A percentile compares a stretch with the other conserved stretches of the same genome.
Conservation (phyloP, 495 filamentous ascomycete genomes). For the Copromyces sp. region DNA sequence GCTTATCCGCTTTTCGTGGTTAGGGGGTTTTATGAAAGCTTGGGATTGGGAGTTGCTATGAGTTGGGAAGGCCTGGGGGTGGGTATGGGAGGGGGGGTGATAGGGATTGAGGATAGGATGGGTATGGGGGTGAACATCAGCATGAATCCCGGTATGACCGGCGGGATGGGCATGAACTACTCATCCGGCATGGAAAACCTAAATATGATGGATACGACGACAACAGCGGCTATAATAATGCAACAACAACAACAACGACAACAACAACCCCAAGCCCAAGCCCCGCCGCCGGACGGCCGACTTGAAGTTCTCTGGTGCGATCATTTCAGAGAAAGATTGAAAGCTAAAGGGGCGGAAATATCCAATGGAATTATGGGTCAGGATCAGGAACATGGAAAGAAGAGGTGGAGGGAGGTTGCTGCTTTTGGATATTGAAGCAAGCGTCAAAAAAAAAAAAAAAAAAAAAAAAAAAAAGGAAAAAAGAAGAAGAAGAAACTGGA, state of each 20-base stretch:
- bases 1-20: conserved; percentile 25
- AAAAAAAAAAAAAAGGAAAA: neutral
- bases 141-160: neutral
- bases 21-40: conserved; percentile 20
- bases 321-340: conserved; percentile 20
- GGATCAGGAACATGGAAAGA: neutral
- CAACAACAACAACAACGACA: neutral
- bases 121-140: neutral
- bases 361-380: conserved; percentile 6
- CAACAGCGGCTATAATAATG: neutral
- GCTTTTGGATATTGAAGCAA: neutral
- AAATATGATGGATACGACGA: neutral
- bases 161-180: neutral
- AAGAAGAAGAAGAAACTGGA: neutral
- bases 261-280: conserved; percentile 7
- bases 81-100: neutral
- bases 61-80: neutral
- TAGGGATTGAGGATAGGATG: neutral
- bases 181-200: neutral
- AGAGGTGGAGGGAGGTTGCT: conserved; percentile 14
- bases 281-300: conserved; percentile 15
- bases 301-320: conserved; percentile 35
- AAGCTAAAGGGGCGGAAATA: conserved; percentile 13
- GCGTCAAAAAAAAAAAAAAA: too few species aligned
- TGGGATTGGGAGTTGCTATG: neutral